A percentile compares a stretch with the other conserved stretches of the same genome.
These are phyloP conservation scores for Coffea eugenioides DNA, from an alignment of 257 asterid species.

Conservation along the genomic window DNA sequence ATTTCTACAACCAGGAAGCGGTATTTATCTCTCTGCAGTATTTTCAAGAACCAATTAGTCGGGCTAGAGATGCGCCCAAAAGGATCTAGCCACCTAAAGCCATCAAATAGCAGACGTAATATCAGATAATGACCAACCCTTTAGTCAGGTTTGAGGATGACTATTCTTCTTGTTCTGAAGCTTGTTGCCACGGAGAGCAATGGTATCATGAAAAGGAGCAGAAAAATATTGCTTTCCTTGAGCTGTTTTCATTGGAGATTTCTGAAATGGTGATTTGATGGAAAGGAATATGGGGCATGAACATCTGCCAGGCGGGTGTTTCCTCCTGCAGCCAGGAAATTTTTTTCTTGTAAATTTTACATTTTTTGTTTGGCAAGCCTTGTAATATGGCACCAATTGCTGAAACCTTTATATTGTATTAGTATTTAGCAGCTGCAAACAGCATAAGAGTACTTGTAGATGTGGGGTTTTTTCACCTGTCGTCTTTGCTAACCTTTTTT, in stretches of 20 bases:
- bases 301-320: neutral
- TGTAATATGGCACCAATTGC: neutral
- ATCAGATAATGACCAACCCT: neutral
- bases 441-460: neutral
- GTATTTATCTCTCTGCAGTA: conserved; percentile 81
- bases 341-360: neutral
- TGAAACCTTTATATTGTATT: neutral
- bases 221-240: neutral
- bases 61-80: conserved; percentile 26
- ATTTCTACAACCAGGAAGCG: conserved; percentile 61
- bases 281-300: neutral
- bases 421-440: neutral
- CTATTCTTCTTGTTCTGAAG: too few relatives aligned
- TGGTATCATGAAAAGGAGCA: neutral
- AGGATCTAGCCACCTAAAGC: neutral
- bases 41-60: conserved; percentile 81
- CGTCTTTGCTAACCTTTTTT: neutral
- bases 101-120: neutral
- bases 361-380: neutral
- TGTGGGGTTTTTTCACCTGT: neutral
- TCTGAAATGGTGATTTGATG: neutral
- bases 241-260: neutral
- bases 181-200: neutral
- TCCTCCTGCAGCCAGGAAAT: neutral
- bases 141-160: neutral